Percentiles rank a stretch among this genome's conserved stretches.
Conservation (phyloP, 1,284 basidiomycete genomes). For the Pseudozyma hubeiensis region DNA sequence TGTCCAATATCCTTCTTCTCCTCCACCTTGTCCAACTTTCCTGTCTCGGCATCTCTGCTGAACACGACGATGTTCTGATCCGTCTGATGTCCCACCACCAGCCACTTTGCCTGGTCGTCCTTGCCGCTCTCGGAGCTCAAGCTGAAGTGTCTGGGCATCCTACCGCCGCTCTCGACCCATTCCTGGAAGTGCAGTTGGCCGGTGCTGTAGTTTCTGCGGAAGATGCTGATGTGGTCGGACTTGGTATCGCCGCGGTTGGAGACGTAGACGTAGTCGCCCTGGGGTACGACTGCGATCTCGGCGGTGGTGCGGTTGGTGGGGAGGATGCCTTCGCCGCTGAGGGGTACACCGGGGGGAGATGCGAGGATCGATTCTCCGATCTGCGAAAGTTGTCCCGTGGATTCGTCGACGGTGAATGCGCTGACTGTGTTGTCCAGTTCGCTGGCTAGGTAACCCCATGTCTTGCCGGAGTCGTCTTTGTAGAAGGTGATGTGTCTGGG, state of each 20-base stretch:
- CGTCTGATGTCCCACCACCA: slow-evolving; percentile 53
- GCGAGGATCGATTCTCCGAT: slow-evolving; percentile 36
- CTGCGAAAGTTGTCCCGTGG: slow-evolving; percentile 18
- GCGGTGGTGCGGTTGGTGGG: slow-evolving; percentile 51
- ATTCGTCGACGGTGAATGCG: slow-evolving; percentile 29
- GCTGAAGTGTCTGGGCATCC: slow-evolving; percentile 54
- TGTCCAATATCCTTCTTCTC: slow-evolving; percentile 18
- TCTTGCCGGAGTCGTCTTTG: slow-evolving; percentile 1
- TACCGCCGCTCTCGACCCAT: slow-evolving; percentile 50
- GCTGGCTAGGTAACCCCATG: slow-evolving; percentile 49
- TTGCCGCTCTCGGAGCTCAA: slow-evolving; percentile 21
- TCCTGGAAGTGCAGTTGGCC: slow-evolving; percentile 36
- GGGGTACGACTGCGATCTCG: slow-evolving; percentile 54
- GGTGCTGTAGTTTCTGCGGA: slow-evolving; percentile 18
- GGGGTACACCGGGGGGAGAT: slow-evolving; percentile 41
- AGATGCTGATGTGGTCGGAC: slow-evolving; percentile 57
- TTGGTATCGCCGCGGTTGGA: slow-evolving; percentile 42
- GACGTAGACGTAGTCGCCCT: slow-evolving; percentile 55
- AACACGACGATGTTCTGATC: slow-evolving; percentile 51
- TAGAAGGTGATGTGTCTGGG: slow-evolving; percentile 49
- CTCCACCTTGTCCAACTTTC: slow-evolving; percentile 24
- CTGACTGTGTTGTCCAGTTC: slow-evolving; percentile 53
- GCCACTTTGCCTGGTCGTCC: slow-evolving; percentile 32
- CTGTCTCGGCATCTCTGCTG: slow-evolving; percentile 22
- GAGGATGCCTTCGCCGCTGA: slow-evolving; percentile 37